These are phyloP conservation scores for Verticillium alfalfae DNA, from an alignment of 2,329 filamentous ascomycete genomes.

Conservation along the genomic window DNA sequence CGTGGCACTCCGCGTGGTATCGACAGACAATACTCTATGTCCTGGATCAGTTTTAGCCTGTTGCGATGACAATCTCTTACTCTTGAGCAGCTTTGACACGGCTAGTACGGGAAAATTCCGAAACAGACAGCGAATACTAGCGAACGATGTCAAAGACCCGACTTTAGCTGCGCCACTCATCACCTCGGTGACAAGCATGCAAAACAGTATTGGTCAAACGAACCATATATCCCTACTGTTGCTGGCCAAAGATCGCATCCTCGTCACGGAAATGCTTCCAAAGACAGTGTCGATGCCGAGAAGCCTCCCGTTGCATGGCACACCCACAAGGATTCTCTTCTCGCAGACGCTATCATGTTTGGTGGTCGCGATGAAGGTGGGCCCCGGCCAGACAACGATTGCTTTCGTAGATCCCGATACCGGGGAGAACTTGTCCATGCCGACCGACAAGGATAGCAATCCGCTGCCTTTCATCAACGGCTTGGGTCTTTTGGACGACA, in stretches of 20 bases:
- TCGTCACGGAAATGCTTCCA: constrained; percentile 47
- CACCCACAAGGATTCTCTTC: constrained; percentile 48
- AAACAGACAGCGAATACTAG: constrained; percentile 41
- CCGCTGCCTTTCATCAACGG: constrained; percentile 45
- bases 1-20: constrained; percentile 27
- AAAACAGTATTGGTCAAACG: constrained; percentile 26
- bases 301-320: constrained; percentile 38
- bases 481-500: constrained; percentile 51
- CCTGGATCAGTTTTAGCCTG: constrained; percentile 31
- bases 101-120: constrained; percentile 22
- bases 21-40: constrained; percentile 6
- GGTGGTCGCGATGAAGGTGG: constrained; percentile 43
- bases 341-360: constrained; percentile 47
- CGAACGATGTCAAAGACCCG: constrained; percentile 42
- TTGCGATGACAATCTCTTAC: constrained; percentile 41
- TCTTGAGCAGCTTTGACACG: constrained; percentile 33
- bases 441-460: constrained; percentile 34
- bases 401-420: constrained; percentile 50
- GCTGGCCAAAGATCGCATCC: constrained; percentile 41
- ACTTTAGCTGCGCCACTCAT: constrained; percentile 41
- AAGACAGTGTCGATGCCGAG: constrained; percentile 42
- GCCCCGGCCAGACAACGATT: constrained; percentile 40
- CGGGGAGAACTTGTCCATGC: constrained; percentile 43
- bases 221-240: constrained; percentile 41
- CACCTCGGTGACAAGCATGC: constrained; percentile 39